Evolutionary conservation across 169 alveolate genomes (phyloP), one percentile per base, ranked within the genome.

Genomic region (Babesia ovis): DNA sequence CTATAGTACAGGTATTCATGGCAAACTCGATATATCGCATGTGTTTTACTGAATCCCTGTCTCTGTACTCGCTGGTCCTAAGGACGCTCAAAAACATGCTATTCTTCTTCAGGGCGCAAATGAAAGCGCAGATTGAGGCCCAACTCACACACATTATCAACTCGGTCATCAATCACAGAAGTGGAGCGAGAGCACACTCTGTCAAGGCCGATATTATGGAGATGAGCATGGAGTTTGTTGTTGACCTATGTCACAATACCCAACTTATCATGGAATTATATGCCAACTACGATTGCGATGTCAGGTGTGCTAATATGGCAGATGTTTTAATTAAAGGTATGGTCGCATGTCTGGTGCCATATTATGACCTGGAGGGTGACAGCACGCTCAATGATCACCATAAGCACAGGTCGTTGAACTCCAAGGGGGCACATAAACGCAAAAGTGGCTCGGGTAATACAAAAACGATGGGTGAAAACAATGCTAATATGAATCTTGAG

Each of bases 261-360:
- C 70, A 79, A 41, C 48, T 79, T 22, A 35, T 79, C 68, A 32
- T 59, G 67, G 86, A 79, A 31, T 1, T 79, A 48, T 79, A 68
- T 39, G 58, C 73, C 23, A 79, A 79, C 64, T 79, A 79, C 54
- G 86, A 79, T 55, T 79, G 86, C 59, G 86, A 79, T 41, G 68
- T 69, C 14, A 79, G 74, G 62, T 79, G 86, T 77, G 45, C 75
- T 35, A 79, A 79, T 64, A 32, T 69, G 56, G 61, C 54, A 23
- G 75, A 62, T 53, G 67, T 68, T 20, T 35, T 79, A 27, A 59
- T 61, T 4, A 79, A 48, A 50, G 60, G 73, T 14, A 29, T 79
- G 20, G 20, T 79, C 23, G 22, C 57, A 20, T 79, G 86, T 53
- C 61, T 79, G 16, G 66, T 57, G 45, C 45, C 69, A 2, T 27